Conservation (phyloP, 2,329 filamentous ascomycete genomes). For the Aspergillus intermedius region DNA sequence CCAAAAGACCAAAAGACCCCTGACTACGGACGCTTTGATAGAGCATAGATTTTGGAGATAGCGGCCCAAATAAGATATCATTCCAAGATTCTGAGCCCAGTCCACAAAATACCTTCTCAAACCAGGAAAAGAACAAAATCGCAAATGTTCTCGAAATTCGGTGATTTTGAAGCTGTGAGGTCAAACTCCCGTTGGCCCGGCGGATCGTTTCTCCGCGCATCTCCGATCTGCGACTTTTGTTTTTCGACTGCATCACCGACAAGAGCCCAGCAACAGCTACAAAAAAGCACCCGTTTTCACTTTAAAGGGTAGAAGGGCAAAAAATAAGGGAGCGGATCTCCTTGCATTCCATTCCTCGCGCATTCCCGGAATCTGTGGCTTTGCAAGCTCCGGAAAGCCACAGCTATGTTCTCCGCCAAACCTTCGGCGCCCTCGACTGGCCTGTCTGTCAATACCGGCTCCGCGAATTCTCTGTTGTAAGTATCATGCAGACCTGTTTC, state of each 20-base stretch:
- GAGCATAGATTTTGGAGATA: neutral
- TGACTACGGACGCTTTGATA: neutral
- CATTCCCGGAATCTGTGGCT: neutral
- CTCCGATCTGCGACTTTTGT: neutral
- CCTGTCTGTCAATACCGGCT: conserved; percentile 50
- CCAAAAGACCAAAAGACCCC: too few species aligned
- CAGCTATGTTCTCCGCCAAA: conserved; percentile 32
- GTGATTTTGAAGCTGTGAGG: neutral
- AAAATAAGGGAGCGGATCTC: neutral
- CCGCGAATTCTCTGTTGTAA: conserved; percentile 44
- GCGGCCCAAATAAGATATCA: neutral
- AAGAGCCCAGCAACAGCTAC: neutral
- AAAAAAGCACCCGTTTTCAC: neutral
- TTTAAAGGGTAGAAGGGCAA: neutral
- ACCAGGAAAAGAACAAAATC: neutral
- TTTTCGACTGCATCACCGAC: neutral
- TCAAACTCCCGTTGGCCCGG: conserved; percentile 10
- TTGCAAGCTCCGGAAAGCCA: neutral
- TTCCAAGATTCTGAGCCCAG: neutral
- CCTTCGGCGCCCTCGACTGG: conserved; percentile 26
- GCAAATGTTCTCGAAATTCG: neutral
- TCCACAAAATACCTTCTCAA: too few species aligned
- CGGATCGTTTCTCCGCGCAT: conserved; percentile 9
- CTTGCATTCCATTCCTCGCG: neutral
- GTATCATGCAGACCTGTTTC: conserved; percentile 9